Conservation (phyloP, 441 rosid species). For the Populus hybrid region DNA sequence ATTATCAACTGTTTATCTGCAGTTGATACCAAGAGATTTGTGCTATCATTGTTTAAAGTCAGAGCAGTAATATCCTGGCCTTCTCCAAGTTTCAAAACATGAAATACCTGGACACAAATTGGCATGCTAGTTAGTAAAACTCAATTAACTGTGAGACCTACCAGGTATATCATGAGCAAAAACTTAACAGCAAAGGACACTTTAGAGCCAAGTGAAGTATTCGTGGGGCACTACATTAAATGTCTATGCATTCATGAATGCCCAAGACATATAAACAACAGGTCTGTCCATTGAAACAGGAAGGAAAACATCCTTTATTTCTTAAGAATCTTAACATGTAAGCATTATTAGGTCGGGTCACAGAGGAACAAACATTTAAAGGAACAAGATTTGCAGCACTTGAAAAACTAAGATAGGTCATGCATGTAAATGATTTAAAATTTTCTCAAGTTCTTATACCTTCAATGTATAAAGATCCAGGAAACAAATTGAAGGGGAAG, state of each 20-base stretch:
- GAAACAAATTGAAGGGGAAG: slow-evolving; percentile 82
- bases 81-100: slow-evolving; percentile 60
- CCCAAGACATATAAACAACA: not conserved
- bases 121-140: slow-evolving; percentile 11
- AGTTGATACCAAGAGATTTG: slow-evolving; percentile 92
- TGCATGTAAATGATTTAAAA: not conserved
- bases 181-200: not conserved
- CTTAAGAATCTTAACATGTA: not conserved
- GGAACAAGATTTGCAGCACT: not conserved
- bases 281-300: not conserved
- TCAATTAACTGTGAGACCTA: not conserved
- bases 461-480: slow-evolving; percentile 71
- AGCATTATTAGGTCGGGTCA: not conserved
- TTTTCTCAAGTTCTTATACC: slow-evolving; percentile 40
- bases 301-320: slow-evolving; percentile 1
- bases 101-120: slow-evolving; percentile 54
- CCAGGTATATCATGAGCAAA: not conserved
- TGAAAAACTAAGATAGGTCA: not conserved
- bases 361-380: not conserved
- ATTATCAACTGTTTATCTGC: slow-evolving; percentile 86
- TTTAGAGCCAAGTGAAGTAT: not conserved
- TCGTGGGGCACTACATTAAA: not conserved
- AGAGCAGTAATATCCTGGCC: slow-evolving; percentile 89
- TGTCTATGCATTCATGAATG: not conserved
- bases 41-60: slow-evolving; percentile 75